Conservation (phyloP, 2,329 filamentous ascomycete genomes). For the Penicillium sp. region DNA sequence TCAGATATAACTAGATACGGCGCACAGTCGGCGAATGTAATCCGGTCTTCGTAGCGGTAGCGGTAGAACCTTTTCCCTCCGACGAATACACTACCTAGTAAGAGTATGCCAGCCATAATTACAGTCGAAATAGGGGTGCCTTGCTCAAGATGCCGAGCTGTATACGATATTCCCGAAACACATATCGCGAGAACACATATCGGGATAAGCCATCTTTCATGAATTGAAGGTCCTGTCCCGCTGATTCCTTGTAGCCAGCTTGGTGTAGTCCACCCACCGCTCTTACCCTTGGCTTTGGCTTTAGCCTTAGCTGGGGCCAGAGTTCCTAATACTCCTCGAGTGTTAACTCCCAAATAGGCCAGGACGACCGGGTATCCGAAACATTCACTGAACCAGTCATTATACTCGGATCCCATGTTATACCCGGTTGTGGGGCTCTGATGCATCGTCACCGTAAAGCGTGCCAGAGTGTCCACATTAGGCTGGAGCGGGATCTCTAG, state of each 20-base stretch:
- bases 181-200: not conserved
- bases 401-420: constrained; percentile 64
- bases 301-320: constrained; percentile 50
- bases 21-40: constrained; percentile 38
- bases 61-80: not conserved
- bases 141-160: too few relatives aligned
- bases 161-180: not conserved
- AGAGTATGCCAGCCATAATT: too few relatives aligned
- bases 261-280: not conserved
- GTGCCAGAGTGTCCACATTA: not conserved
- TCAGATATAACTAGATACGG: constrained; percentile 74
- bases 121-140: too few relatives aligned
- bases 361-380: constrained; percentile 67
- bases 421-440: constrained; percentile 62
- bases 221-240: too few relatives aligned
- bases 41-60: constrained; percentile 24
- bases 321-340: constrained; percentile 66
- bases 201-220: not conserved
- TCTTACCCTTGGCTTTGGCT: not conserved
- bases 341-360: constrained; percentile 67
- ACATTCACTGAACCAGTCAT: constrained; percentile 69
- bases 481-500: constrained; percentile 60
- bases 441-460: constrained; percentile 62
- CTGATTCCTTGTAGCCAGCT: too few relatives aligned
- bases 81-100: not conserved